Conservation (phyloP, 805 yeast species). For the Komagataella phaffii region DNA sequence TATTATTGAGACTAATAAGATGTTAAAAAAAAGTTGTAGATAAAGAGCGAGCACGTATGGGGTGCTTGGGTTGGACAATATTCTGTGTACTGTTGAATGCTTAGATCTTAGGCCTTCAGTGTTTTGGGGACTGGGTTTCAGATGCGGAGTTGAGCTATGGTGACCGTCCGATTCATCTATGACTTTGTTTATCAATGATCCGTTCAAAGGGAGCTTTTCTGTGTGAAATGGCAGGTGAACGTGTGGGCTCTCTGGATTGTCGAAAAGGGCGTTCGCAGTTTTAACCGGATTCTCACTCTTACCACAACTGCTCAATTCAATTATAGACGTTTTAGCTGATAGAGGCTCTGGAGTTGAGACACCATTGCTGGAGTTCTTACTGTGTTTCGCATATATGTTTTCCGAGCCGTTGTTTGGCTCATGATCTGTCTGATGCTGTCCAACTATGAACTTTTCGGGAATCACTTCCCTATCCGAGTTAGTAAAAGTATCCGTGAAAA, state of each 20-base stretch:
- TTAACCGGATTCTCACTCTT: neutral
- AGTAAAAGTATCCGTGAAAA: neutral
- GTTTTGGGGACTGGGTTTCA: neutral
- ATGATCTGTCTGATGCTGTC: neutral
- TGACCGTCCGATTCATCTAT: neutral
- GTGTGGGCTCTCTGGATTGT: neutral
- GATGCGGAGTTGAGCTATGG: neutral
- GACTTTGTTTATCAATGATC: neutral
- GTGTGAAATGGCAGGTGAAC: constrained; percentile 2
- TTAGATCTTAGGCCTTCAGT: neutral
- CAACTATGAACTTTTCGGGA: neutral
- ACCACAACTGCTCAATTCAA: neutral
- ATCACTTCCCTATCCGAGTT: neutral
- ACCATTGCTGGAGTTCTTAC: neutral
- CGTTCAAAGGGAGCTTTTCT: neutral
- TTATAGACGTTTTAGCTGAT: too few species aligned
- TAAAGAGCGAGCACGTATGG: constrained; percentile 52
- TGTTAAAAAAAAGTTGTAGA: constrained; percentile 49
- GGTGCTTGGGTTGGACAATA: constrained; percentile 25
- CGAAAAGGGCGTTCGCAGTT: neutral
- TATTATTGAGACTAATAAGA: constrained; percentile 34
- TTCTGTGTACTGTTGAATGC: neutral
- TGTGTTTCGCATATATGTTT: constrained; percentile 5
- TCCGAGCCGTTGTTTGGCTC: constrained; percentile 2
- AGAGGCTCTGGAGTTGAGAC: too few species aligned